These are phyloP conservation scores for Yamadazyma sp. DNA, from an alignment of 1,139 yeast species.

Conservation along the genomic window DNA sequence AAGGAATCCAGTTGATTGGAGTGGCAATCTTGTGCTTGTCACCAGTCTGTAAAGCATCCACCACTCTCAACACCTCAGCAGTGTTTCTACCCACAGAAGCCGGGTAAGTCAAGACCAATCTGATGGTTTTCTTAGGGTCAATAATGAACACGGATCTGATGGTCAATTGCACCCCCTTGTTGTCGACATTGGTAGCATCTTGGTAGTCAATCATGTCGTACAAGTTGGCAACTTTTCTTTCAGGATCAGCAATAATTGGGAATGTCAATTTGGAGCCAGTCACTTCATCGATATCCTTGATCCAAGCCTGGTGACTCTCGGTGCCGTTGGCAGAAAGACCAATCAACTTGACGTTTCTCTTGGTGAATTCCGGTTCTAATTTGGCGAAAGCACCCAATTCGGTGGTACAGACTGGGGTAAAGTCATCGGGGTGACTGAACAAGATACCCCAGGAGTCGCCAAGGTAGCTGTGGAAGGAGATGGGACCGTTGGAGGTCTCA, in stretches of 20 bases:
- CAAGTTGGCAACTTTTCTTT: constrained; percentile 74
- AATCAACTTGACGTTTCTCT: constrained; percentile 73
- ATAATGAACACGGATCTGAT: constrained; percentile 87
- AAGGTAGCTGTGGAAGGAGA: constrained; percentile 77
- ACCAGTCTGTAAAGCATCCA: constrained; percentile 80
- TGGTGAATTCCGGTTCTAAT: constrained; percentile 77
- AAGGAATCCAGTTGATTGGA: constrained; percentile 72
- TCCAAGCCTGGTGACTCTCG: constrained; percentile 75
- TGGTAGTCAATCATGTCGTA: constrained; percentile 92
- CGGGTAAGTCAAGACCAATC: constrained; percentile 82
- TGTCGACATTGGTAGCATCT: constrained; percentile 78
- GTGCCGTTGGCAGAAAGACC: constrained; percentile 77
- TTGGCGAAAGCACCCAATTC: constrained; percentile 87
- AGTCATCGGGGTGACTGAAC: constrained; percentile 86
- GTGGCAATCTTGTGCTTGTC: constrained; percentile 82
- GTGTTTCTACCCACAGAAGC: constrained; percentile 92
- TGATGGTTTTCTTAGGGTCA: constrained; percentile 83
- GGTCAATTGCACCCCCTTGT: constrained; percentile 62
- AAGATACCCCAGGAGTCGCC: constrained; percentile 77
- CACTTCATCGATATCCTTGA: constrained; percentile 82
- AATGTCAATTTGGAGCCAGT: constrained; percentile 69
- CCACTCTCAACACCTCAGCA: constrained; percentile 79
- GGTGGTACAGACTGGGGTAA: constrained; percentile 88
- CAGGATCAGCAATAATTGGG: constrained; percentile 86
- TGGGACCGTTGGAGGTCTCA: constrained; percentile 72